A percentile compares a stretch with the other conserved stretches of the same genome.
These are phyloP conservation scores for Xylariales sp. DNA, from an alignment of 2,329 filamentous ascomycete species.

Conservation along the genomic window DNA sequence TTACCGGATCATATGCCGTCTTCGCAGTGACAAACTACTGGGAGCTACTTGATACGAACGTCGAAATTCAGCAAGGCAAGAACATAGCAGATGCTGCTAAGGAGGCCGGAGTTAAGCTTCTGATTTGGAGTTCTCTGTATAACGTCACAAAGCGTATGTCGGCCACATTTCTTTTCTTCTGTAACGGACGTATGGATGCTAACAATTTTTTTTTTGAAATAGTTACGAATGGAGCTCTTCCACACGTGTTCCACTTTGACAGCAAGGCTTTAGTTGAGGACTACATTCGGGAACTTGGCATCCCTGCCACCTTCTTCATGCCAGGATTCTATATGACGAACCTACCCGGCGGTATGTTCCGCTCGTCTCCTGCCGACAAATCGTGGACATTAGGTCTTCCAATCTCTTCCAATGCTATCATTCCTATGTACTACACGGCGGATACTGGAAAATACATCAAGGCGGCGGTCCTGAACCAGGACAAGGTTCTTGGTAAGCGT, in stretches of 20 bases:
- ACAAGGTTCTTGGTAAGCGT: conserved; percentile 34
- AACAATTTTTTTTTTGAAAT: background rate
- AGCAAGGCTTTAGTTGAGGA: conserved; percentile 7
- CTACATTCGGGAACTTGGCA: conserved; percentile 20
- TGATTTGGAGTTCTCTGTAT: conserved; percentile 38
- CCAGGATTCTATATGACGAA: conserved; percentile 51
- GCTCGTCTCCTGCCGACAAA: conserved; percentile 20
- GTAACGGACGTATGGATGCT: conserved; percentile 4
- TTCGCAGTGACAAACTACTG: conserved; percentile 51
- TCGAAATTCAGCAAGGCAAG: conserved; percentile 41
- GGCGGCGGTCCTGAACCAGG: conserved; percentile 25
- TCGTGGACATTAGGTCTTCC: conserved; percentile 23
- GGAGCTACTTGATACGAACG: conserved; percentile 34
- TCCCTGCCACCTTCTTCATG: conserved; percentile 43
- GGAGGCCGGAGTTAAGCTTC: conserved; percentile 36
- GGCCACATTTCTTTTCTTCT: background rate
- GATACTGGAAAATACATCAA: conserved; percentile 31
- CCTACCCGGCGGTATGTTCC: conserved; percentile 23
- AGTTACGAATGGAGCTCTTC: conserved; percentile 35
- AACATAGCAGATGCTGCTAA: conserved; percentile 41
- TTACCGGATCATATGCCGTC: conserved; percentile 42
- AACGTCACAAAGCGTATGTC: conserved; percentile 33
- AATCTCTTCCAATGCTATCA: conserved; percentile 16
- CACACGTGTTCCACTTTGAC: conserved; percentile 33
- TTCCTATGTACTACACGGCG: conserved; percentile 23